phyloP scores from a whole-genome alignment of 352 stramenopile species.

The Sclerospora graminicola region DNA sequence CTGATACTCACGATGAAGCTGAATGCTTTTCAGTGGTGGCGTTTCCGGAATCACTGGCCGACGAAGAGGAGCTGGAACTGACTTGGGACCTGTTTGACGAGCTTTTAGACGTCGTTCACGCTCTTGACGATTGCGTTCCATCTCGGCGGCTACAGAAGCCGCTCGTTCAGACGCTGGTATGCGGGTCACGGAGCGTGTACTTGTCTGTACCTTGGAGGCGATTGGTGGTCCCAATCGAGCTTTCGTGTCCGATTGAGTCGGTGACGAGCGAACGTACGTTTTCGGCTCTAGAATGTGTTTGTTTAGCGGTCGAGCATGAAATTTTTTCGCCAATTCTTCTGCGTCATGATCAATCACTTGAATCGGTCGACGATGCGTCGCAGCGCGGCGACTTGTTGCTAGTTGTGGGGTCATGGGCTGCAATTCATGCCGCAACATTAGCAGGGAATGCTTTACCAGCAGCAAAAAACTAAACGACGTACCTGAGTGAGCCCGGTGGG shows the following conservation, averaged over 20 bases:
- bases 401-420: slow-evolving; percentile 57
- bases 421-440: slow-evolving; percentile 2
- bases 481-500: slow-evolving; percentile 32
- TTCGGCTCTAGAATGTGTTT: slow-evolving; percentile 39
- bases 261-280: slow-evolving; percentile 17
- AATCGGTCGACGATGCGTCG: slow-evolving; percentile 39
- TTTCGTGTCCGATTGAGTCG: slow-evolving; percentile 20
- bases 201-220: slow-evolving; percentile 36
- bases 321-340: slow-evolving; percentile 66
- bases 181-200: slow-evolving; percentile 21
- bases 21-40: slow-evolving; percentile 57
- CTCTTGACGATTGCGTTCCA: slow-evolving; percentile 36
- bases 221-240: slow-evolving; percentile 28
- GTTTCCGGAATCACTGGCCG: slow-evolving; percentile 57
- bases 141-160: slow-evolving; percentile 16
- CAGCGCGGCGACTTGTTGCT: slow-evolving; percentile 47
- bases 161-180: slow-evolving; percentile 24
- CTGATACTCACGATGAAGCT: slow-evolving; percentile 62
- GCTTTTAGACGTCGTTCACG: slow-evolving; percentile 27
- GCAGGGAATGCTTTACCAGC: background rate
- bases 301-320: slow-evolving; percentile 60
- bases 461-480: slow-evolving; percentile 1
- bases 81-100: slow-evolving; percentile 10
- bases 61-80: slow-evolving; percentile 6
- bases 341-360: slow-evolving; percentile 59